phyloP scores from a whole-genome alignment of 176 grass and related monocot genomes.

The Carex littledalei region DNA sequence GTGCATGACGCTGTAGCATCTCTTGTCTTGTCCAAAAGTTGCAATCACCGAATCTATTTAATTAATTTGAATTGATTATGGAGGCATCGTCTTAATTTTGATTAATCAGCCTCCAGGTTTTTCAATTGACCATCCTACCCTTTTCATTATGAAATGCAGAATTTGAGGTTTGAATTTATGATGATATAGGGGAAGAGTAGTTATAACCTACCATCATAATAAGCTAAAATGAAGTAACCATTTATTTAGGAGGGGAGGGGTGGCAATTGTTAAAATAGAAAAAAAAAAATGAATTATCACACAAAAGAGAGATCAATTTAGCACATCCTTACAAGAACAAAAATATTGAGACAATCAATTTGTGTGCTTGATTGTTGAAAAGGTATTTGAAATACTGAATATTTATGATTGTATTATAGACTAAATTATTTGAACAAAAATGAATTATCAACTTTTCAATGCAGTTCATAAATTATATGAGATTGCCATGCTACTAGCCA shows the following conservation, averaged over 20 bases:
- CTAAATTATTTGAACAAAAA: too few relatives aligned
- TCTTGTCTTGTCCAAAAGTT: slow-evolving; percentile 9
- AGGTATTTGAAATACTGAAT: neutral
- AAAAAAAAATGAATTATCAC: neutral
- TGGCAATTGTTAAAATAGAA: neutral
- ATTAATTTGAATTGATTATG: neutral
- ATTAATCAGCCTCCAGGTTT: neutral
- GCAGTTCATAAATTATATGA: slow-evolving; percentile 1
- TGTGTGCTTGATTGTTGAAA: neutral
- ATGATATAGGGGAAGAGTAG: neutral
- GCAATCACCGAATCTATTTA: neutral
- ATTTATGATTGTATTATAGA: neutral
- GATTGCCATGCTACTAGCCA: neutral
- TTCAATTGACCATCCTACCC: neutral
- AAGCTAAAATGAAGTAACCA: neutral
- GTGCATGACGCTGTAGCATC: slow-evolving; percentile 8
- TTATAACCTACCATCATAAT: neutral
- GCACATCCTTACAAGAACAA: neutral
- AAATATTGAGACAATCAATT: neutral
- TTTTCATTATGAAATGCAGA: neutral
- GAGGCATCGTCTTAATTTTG: neutral
- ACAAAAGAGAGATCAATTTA: neutral
- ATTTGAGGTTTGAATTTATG: neutral
- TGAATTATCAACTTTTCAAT: neutral
- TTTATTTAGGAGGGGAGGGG: too few relatives aligned